Base-by-base conservation (phyloP, 495 filamentous ascomycete species). In the Podospora anserina region DNA sequence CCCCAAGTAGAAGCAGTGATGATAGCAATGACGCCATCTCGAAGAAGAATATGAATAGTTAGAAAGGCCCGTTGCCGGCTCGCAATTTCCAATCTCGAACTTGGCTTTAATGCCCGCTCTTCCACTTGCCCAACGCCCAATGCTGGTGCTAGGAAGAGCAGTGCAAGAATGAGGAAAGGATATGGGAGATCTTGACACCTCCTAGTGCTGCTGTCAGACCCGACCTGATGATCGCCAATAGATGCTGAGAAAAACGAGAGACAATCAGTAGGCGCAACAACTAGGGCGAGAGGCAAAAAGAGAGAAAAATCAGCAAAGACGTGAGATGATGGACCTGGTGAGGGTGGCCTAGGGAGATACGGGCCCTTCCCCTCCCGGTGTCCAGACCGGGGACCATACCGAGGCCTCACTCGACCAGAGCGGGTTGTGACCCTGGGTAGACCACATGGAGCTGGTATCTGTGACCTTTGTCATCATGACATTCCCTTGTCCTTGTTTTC, bases 1-100 rank as follows among this genome's bases (percentile, higher is more conserved):
- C 70, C 4, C 69, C 71, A 27, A 77, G 44, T 5, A 78, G 65
- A 23, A 77, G 63, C 11, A 79, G 63, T 39, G 58, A 39, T 19
- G 69, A 71, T 3, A 72, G 19, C 4, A 62, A 32, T 7, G 68
- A 66, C 26, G 63, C 66, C 66, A 76, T 71, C n/a, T 53, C 16
- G 49, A 64, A 59, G 49, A 0, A 18, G 20, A 0, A 1, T 4
- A 23, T 6, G 53, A n/a, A n/a, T 53, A 18, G 39, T 16, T 49
- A 5, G 39, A 49, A 49, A 49, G 15, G 39, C 15, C 39, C 13
- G 15, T 11, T 49, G 39, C 13, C 1, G 15, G 39, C 15, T 49
- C 9, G 39, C 13, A 11, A 11, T 18, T 49, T 3, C 39, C 9
- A 9, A 9, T 11, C 39, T 18, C 39, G 13, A 13, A 49, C 39